Evolutionary conservation across 441 rosid species (phyloP), one percentile per base, ranked within the genome.

Genomic region (Monsonia emarginata): DNA sequence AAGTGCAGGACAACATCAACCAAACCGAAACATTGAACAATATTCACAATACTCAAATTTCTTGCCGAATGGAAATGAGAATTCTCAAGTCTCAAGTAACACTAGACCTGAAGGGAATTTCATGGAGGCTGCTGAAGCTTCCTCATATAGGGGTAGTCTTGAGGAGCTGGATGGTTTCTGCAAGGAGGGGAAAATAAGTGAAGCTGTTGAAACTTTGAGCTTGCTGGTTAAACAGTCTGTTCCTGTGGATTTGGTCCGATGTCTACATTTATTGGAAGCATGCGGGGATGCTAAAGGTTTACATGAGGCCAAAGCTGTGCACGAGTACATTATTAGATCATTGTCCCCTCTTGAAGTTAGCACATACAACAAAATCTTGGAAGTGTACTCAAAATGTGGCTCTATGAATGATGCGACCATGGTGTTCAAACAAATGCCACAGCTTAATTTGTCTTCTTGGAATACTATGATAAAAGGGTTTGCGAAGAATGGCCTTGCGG

Each of bases 331-430:
- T 34, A 42, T 42, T 62, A 76, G 81, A 66, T 76, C 72, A 0
- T 38, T 64, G 27, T 65, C 75, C 2, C 78, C 79, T 72, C 65
- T 87, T 42, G 70, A 76, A 26, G 78, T 80, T 69, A 68, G 80
- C 70, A 68, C 77, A 0, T 69, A 52, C 63, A 88, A 88, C 62
- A 69, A 72, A 61, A 72, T 90, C 62, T 26, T 93, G 24, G 91
- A 85, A 63, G 88, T 86, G 93, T 93, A 87, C 25, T 81, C 75
- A 0, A 80, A 69, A 73, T 90, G 97, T 44, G 87, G 84, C 62
- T 76, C 86, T 62, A 65, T 79, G 73, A 68, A 70, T 11, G 81
- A 80, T 65, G 93, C 93, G 0, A 73, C 65, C 38, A 61, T 64
- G 19, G 85, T 83, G 8, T 90, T 93, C 25, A 72, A 83, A 65